Base-by-base conservation (phyloP, 495 filamentous ascomycete species). In the Cladorrhinum samala region DNA sequence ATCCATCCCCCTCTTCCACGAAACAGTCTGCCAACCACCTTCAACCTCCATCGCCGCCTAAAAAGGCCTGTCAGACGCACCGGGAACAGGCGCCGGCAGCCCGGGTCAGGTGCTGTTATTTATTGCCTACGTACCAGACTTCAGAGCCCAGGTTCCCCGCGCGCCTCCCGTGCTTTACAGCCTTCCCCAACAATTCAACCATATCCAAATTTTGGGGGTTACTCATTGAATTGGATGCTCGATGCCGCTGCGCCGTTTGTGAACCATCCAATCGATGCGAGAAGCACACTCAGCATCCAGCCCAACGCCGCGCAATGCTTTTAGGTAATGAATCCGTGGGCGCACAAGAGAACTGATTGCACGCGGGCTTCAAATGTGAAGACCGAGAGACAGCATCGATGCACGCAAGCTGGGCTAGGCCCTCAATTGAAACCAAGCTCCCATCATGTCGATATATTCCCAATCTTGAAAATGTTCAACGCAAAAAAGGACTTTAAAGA, bases 111-210 rank as follows among this genome's bases (percentile, higher is more conserved):
- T 45, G 42, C 20, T 23, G 42, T 19, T 23, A 13, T 45, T 19
- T n/a, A n/a, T n/a, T n/a, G n/a, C n/a, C n/a, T n/a, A n/a, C n/a
- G n/a, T 19, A 45, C 42, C 19, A 24, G 18, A 45, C 19, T 13
- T 45, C 42, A 21, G 20, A 18, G 27, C 11, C 27, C 5, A 33
- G 27, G 27, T 33, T 33, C 27, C 27, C 27, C 27, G 27, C 27
- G 27, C 27, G 27, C 27, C 27, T 33, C 27, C 41, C 41, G 20
- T 43, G 41, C 18, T 43, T 17, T 43, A 9, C 20, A 18, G 41
- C 41, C 41, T 43, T 43, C 24, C 45, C 45, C 45, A 47, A 47
- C 45, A 47, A 47, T 47, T 25, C 45, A 17, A 16, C 24, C 39
- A 14, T 41, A 41, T 18, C 17, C 13, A 18, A 6, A 41, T n/a